Conservation (phyloP, 2,329 filamentous ascomycete species). For the Colletotrichum sidae region DNA sequence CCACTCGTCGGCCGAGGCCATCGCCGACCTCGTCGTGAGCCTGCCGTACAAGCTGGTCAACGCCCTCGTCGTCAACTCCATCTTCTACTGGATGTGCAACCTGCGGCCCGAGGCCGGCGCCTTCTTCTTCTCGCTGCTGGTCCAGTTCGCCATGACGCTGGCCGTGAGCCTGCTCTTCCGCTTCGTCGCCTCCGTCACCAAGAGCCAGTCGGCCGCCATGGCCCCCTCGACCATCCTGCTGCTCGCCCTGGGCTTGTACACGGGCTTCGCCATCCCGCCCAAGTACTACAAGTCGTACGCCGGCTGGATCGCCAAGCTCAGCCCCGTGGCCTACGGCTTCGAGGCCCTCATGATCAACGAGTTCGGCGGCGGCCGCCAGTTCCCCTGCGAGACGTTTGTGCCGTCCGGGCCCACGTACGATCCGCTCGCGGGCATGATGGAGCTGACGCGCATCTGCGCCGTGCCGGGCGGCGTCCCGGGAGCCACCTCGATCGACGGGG, state of each 20-base stretch:
- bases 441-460: slow-evolving; percentile 24
- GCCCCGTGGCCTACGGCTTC: slow-evolving; percentile 30
- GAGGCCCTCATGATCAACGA: slow-evolving; percentile 36
- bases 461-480: slow-evolving; percentile 14
- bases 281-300: slow-evolving; percentile 26
- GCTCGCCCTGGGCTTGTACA: slow-evolving; percentile 25
- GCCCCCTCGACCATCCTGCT: slow-evolving; percentile 27
- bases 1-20: slow-evolving; percentile 46
- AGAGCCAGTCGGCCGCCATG: slow-evolving; percentile 47
- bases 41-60: slow-evolving; percentile 62
- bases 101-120: slow-evolving; percentile 43
- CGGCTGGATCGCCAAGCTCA: slow-evolving; percentile 27
- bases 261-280: slow-evolving; percentile 31
- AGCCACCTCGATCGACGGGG: slow-evolving; percentile 18
- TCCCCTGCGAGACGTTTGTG: slow-evolving; percentile 24
- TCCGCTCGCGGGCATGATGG: slow-evolving; percentile 3
- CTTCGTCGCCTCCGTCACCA: slow-evolving; percentile 73
- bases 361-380: slow-evolving; percentile 24
- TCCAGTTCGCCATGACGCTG: slow-evolving; percentile 69
- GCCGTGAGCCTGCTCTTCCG: slow-evolving; percentile 73
- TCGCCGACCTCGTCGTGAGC: slow-evolving; percentile 54
- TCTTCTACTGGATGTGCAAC: slow-evolving; percentile 49
- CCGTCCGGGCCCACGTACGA: slow-evolving; percentile 38
- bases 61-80: slow-evolving; percentile 62
- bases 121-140: slow-evolving; percentile 75